phyloP scores from a whole-genome alignment of 805 yeast genomes.

The Komagataella ulmi region DNA sequence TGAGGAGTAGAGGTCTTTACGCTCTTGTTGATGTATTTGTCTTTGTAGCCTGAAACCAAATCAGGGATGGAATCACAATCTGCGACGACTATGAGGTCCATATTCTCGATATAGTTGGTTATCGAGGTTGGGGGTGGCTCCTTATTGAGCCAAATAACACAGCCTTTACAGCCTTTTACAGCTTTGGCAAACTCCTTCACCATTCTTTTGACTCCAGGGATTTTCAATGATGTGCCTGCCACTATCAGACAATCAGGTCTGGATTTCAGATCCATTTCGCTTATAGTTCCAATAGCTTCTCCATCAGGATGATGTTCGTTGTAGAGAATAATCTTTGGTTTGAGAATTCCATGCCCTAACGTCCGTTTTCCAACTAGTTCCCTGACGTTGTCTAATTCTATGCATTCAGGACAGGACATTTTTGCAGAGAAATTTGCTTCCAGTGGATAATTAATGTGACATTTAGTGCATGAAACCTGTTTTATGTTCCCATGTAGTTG shows the following conservation, averaged over 20 bases:
- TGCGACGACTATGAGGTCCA: constrained; percentile 49
- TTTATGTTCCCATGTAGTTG: constrained; percentile 81
- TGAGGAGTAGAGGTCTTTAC: constrained; percentile 11
- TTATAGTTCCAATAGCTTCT: constrained; percentile 68
- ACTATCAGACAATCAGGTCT: constrained; percentile 70
- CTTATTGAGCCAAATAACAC: constrained; percentile 46
- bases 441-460: constrained; percentile 43
- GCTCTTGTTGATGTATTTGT: constrained; percentile 4
- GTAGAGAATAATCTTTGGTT: constrained; percentile 60
- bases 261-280: constrained; percentile 48
- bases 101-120: constrained; percentile 32
- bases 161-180: constrained; percentile 43
- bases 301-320: constrained; percentile 80
- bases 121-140: constrained; percentile 40
- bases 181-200: constrained; percentile 47
- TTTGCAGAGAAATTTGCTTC: constrained; percentile 21
- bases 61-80: constrained; percentile 48
- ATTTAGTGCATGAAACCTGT: constrained; percentile 64
- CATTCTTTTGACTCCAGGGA: constrained; percentile 56
- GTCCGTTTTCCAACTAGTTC: constrained; percentile 48
- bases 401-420: constrained; percentile 48
- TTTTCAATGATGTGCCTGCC: constrained; percentile 76
- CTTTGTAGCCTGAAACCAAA: not conserved
- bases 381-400: constrained; percentile 42
- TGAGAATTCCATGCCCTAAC: constrained; percentile 46